These are phyloP conservation scores for Talaromyces pinophilus DNA, from an alignment of 2,329 filamentous ascomycete genomes.

Conservation along the genomic window DNA sequence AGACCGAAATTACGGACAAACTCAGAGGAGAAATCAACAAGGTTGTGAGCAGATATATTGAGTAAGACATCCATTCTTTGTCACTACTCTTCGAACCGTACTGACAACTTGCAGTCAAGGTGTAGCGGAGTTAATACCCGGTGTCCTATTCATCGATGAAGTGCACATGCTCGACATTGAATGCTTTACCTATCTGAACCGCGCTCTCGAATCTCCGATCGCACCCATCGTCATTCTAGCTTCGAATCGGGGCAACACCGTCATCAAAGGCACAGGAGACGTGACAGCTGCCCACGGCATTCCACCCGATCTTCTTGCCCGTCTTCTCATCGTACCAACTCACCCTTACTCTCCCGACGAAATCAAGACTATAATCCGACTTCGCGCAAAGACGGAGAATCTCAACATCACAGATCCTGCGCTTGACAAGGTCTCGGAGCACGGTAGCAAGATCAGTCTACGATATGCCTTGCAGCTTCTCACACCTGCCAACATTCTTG, in stretches of 20 bases:
- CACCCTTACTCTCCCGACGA: slow-evolving; percentile 84
- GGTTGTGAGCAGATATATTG: slow-evolving; percentile 98
- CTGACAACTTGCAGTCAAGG: slow-evolving; percentile 60
- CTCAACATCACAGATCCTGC: slow-evolving; percentile 78
- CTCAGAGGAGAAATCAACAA: slow-evolving; percentile 96
- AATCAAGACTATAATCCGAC: slow-evolving; percentile 87
- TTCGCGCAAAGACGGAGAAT: slow-evolving; percentile 79
- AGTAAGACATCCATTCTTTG: slow-evolving; percentile 41
- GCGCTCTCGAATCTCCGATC: slow-evolving; percentile 91
- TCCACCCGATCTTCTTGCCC: slow-evolving; percentile 87
- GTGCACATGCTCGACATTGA: slow-evolving; percentile 99
- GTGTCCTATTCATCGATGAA: slow-evolving; percentile 98
- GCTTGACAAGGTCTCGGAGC: slow-evolving; percentile 80
- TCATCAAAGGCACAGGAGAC: slow-evolving; percentile 80
- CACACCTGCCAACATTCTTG: slow-evolving; percentile 85
- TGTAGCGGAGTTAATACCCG: slow-evolving; percentile 95
- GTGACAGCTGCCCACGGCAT: slow-evolving; percentile 88
- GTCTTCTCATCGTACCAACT: slow-evolving; percentile 93
- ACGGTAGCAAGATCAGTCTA: slow-evolving; percentile 85
- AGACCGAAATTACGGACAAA: slow-evolving; percentile 99
- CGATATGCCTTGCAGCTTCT: slow-evolving; percentile 91
- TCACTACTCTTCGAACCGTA: background rate
- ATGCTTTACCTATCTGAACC: slow-evolving; percentile 98
- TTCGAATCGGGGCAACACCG: slow-evolving; percentile 91
- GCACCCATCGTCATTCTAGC: slow-evolving; percentile 96